phyloP scores from a whole-genome alignment of 345 rosid species.

The Salix suchowensis region DNA sequence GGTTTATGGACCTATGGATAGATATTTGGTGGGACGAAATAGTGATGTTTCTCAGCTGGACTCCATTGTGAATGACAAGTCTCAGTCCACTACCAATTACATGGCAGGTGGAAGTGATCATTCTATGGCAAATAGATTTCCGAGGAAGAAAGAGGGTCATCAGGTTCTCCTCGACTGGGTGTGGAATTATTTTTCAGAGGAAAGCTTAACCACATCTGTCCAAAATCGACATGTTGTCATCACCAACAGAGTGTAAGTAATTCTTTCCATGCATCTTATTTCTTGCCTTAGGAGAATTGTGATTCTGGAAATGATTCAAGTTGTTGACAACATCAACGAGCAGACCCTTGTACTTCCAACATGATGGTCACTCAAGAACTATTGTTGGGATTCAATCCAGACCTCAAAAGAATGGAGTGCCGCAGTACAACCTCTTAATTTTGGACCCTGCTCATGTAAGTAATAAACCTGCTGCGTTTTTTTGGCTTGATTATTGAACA shows the following conservation, averaged over 20 bases:
- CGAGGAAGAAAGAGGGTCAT: constrained; percentile 28
- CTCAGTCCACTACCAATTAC: constrained; percentile 1
- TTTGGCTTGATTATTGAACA: neutral
- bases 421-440: constrained; percentile 52
- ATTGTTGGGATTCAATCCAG: constrained; percentile 65
- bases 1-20: constrained; percentile 70
- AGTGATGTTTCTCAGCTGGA: constrained; percentile 10
- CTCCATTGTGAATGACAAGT: neutral
- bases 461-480: neutral
- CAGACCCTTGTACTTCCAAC: constrained; percentile 86
- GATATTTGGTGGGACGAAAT: constrained; percentile 29
- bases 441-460: constrained; percentile 74
- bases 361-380: constrained; percentile 80
- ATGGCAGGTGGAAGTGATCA: constrained; percentile 2
- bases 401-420: constrained; percentile 39
- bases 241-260: constrained; percentile 43
- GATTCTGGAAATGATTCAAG: constrained; percentile 3
- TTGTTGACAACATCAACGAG: constrained; percentile 13
- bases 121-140: constrained; percentile 12
- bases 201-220: constrained; percentile 24
- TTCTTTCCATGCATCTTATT: neutral
- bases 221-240: constrained; percentile 32
- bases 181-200: constrained; percentile 68
- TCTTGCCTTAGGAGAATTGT: neutral
- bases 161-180: constrained; percentile 67